phyloP scores from a whole-genome alignment of 306 rosid genomes.

The Arachis stenosperma region DNA sequence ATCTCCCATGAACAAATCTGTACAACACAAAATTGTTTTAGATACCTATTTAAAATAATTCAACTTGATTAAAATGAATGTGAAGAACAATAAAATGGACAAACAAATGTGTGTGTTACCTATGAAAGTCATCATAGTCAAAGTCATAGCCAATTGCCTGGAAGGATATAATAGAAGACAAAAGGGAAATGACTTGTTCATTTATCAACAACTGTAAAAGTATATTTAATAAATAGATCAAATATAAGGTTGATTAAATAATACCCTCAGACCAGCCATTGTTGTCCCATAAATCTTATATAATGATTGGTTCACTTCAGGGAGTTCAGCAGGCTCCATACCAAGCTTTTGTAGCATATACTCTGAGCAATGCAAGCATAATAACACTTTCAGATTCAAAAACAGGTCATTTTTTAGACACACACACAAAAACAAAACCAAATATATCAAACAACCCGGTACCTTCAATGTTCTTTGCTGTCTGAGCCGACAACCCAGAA shows the following conservation, averaged over 20 bases:
- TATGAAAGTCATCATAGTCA: constrained; percentile 65
- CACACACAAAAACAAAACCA: not conserved
- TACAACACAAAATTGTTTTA: constrained; percentile 28
- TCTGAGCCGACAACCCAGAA: constrained; percentile 64
- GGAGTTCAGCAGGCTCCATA: constrained; percentile 61
- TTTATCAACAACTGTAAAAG: not conserved
- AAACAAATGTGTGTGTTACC: constrained; percentile 49
- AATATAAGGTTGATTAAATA: constrained; percentile 6
- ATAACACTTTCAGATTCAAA: not conserved
- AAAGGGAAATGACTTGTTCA: not conserved
- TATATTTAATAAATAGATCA: not conserved
- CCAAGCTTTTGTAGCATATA: constrained; percentile 77
- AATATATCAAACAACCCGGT: not conserved
- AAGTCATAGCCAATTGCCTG: constrained; percentile 84
- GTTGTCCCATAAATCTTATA: constrained; percentile 88
- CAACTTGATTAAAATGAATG: constrained; percentile 24
- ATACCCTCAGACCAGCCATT: constrained; percentile 92
- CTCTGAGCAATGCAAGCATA: constrained; percentile 43
- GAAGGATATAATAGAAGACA: constrained; percentile 32
- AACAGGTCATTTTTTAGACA: not conserved
- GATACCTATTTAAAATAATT: constrained; percentile 16
- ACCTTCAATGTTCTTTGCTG: constrained; percentile 75
- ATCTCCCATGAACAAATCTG: constrained; percentile 86
- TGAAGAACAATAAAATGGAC: not conserved
- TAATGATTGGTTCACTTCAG: constrained; percentile 55